These are phyloP conservation scores for Corylus avellana DNA, from an alignment of 306 rosid species.

Conservation along the genomic window DNA sequence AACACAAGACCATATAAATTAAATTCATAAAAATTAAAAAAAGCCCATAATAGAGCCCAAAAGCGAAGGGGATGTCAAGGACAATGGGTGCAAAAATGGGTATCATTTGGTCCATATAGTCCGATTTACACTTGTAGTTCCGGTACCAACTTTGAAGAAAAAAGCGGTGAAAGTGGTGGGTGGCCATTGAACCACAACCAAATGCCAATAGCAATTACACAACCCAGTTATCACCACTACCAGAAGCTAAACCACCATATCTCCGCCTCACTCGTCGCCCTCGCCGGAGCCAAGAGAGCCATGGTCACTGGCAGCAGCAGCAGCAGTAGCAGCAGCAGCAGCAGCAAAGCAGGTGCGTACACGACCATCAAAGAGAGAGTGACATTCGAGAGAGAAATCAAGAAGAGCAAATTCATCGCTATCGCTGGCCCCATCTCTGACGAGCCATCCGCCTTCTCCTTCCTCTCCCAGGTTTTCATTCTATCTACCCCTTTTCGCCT, in stretches of 20 bases:
- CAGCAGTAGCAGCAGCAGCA: slow-evolving; percentile 10
- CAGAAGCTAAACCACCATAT: slow-evolving; percentile 28
- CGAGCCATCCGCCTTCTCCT: slow-evolving; percentile 74
- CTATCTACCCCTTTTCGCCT: neutral
- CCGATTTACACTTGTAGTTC: too few species aligned
- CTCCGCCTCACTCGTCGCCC: slow-evolving; percentile 45
- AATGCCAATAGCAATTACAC: slow-evolving; percentile 41
- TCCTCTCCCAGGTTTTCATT: slow-evolving; percentile 67
- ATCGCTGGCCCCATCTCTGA: slow-evolving; percentile 70
- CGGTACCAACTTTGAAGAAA: too few species aligned
- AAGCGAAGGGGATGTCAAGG: too few species aligned
- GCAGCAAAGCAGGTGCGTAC: slow-evolving; percentile 47
- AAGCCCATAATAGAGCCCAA: too few species aligned
- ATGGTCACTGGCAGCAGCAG: slow-evolving; percentile 40
- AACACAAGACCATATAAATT: too few species aligned
- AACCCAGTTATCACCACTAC: slow-evolving; percentile 27
- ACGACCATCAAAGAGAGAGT: slow-evolving; percentile 67
- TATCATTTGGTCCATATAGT: too few species aligned
- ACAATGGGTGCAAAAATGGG: too few species aligned
- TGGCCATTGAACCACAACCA: neutral
- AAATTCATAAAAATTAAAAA: too few species aligned
- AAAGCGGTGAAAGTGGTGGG: too few species aligned
- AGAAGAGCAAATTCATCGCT: slow-evolving; percentile 94
- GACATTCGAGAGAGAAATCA: slow-evolving; percentile 64
- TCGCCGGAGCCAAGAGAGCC: slow-evolving; percentile 37